phyloP scores from a whole-genome alignment of 2,329 filamentous ascomycete species.

The Aureobasidium sp. region DNA sequence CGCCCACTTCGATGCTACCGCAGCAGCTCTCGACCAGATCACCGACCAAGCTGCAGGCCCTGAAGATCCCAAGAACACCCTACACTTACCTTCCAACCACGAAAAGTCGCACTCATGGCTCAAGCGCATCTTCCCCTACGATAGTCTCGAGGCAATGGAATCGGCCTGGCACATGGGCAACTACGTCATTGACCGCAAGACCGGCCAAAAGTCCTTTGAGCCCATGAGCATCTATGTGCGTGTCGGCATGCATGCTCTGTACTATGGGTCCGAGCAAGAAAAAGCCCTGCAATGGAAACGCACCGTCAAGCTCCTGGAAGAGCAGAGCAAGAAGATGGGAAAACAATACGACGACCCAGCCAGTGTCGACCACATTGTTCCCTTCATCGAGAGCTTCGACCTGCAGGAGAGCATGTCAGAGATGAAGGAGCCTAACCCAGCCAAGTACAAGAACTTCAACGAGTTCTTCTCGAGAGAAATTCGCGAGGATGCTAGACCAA shows the following conservation, averaged over 20 bases:
- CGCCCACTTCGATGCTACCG: conserved; percentile 20
- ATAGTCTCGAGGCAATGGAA: conserved; percentile 27
- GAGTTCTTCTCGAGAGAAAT: conserved; percentile 35
- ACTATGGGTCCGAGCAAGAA: conserved; percentile 33
- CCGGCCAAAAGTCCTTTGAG: conserved; percentile 33
- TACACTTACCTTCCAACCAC: conserved; percentile 19
- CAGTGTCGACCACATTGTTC: conserved; percentile 29
- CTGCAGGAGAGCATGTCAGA: conserved; percentile 26
- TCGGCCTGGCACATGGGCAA: conserved; percentile 33
- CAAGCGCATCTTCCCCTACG: conserved; percentile 13
- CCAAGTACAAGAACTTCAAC: conserved; percentile 34
- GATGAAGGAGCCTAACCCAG: conserved; percentile 29
- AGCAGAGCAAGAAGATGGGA: conserved; percentile 34
- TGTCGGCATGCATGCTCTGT: conserved; percentile 35
- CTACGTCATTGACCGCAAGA: conserved; percentile 34
- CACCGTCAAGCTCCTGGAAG: conserved; percentile 26
- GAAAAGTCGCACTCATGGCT: conserved; percentile 15
- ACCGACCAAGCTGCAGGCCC: conserved; percentile 18
- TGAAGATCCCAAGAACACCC: conserved; percentile 20
- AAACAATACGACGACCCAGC: conserved; percentile 31
- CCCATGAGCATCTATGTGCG: conserved; percentile 36
- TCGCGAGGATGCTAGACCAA: conserved; percentile 27
- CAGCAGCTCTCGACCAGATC: conserved; percentile 18
- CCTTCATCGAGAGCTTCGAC: conserved; percentile 33
- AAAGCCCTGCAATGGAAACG: conserved; percentile 29